phyloP scores from a whole-genome alignment of 2,329 filamentous ascomycete genomes.

The Alternaria rosae region DNA sequence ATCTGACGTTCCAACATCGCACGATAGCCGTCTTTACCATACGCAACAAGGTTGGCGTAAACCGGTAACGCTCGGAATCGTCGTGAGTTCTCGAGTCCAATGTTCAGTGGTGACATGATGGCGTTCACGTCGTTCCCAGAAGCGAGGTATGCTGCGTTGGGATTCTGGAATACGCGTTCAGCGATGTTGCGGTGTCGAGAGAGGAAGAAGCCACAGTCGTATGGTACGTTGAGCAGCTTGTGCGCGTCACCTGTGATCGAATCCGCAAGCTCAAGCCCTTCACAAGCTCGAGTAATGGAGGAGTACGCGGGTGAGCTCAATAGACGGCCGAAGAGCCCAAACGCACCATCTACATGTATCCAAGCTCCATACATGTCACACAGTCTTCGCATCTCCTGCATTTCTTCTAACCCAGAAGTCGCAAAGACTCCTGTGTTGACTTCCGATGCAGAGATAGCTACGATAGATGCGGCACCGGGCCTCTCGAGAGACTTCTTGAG shows the following conservation, averaged over 20 bases:
- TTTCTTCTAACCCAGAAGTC: constrained; percentile 64
- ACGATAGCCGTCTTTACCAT: constrained; percentile 73
- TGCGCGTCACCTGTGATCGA: constrained; percentile 88
- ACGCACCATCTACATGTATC: constrained; percentile 91
- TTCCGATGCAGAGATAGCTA: constrained; percentile 84
- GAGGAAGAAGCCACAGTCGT: constrained; percentile 91
- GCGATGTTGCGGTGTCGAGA: constrained; percentile 58
- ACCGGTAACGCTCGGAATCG: constrained; percentile 90
- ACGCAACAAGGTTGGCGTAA: constrained; percentile 78
- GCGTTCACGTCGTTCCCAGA: constrained; percentile 46
- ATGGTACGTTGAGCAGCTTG: constrained; percentile 93
- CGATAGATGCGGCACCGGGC: constrained; percentile 70
- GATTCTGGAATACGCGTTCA: constrained; percentile 60
- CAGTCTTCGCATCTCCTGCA: constrained; percentile 68
- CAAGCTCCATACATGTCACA: constrained; percentile 79
- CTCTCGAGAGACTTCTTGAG: constrained; percentile 67
- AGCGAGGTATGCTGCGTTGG: constrained; percentile 82
- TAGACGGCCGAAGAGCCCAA: constrained; percentile 80
- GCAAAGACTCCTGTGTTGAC: constrained; percentile 90
- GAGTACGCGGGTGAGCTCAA: constrained; percentile 68
- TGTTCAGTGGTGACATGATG: constrained; percentile 83
- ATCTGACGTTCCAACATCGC: constrained; percentile 77
- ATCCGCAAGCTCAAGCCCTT: constrained; percentile 81
- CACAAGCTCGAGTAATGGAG: constrained; percentile 58
- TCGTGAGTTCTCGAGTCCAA: constrained; percentile 89